These are phyloP conservation scores for Clarireedia hainanense DNA, from an alignment of 2,329 filamentous ascomycete species.

Conservation along the genomic window DNA sequence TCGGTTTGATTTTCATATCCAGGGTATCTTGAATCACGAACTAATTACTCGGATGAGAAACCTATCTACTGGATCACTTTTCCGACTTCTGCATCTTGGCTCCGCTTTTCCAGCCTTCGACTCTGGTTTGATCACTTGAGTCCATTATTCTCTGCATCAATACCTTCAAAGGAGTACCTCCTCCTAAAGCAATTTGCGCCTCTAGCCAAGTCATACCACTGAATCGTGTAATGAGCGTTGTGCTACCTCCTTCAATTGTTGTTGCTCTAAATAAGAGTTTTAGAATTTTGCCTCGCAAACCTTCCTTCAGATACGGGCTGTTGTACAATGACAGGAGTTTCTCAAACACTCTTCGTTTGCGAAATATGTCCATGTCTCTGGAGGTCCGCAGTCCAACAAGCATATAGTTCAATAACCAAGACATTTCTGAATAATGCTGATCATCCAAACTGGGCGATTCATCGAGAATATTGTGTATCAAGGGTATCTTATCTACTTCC, in stretches of 20 bases:
- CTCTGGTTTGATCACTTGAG: constrained; percentile 58
- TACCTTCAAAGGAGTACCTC: constrained; percentile 40
- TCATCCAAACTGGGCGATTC: constrained; percentile 66
- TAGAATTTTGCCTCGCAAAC: constrained; percentile 48
- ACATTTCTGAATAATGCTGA: constrained; percentile 61
- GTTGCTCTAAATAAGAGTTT: constrained; percentile 60
- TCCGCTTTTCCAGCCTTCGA: constrained; percentile 55
- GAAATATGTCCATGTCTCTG: constrained; percentile 53
- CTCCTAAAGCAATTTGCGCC: constrained; percentile 44
- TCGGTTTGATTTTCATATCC: neutral
- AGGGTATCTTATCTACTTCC: constrained; percentile 64
- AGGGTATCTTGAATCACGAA: neutral
- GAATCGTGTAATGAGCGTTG: constrained; percentile 70
- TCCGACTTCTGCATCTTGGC: constrained; percentile 21
- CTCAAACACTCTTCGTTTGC: constrained; percentile 61
- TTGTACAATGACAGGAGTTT: constrained; percentile 62
- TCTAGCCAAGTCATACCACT: constrained; percentile 70
- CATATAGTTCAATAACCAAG: constrained; percentile 67
- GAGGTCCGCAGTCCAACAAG: constrained; percentile 56
- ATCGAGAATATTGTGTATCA: constrained; percentile 55
- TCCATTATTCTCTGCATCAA: constrained; percentile 53
- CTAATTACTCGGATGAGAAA: neutral
- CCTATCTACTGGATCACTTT: constrained; percentile 12
- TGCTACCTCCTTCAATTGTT: constrained; percentile 62
- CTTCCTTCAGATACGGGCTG: constrained; percentile 52